Evolutionary conservation across 345 rosid species (phyloP), one percentile per base, ranked within the genome.

Genomic region (Gossypium anomalum): DNA sequence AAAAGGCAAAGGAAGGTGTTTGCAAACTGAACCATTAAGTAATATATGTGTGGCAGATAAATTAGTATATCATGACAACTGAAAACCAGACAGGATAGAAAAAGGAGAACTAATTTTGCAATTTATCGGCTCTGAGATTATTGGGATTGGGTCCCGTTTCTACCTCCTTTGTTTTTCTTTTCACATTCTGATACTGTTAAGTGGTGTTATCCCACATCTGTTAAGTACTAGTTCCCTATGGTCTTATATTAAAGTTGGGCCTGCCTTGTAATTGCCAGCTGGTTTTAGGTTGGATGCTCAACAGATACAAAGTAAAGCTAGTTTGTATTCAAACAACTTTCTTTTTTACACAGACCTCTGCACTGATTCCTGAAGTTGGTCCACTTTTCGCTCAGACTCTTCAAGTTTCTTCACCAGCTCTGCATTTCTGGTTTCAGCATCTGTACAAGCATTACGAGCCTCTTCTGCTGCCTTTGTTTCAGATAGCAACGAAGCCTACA

Each of bases 321-420:
- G 43, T 73, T 15, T 17, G 55, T 68, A 48, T 58, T 2, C 41
- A 75, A 52, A 52, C 17, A 71, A 27, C 49, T 72, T 23, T 62
- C n/a, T 9, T 68, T 7, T 34, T 25, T 80, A 67, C 72, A 90
- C 90, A 73, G 76, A 95, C 99, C 99, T 95, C 82, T 95, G 99
- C 48, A 91, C 84, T 56, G 93, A 93, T 74, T 95, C 98, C 86
- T 91, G 99, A 82, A 95, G 90, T 78, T 93, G 98, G 70, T 90
- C 99, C 78, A 86, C 86, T 85, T 87, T 95, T 78, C 67, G 81
- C 63, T 87, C 90, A 53, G 97, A 78, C 75, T 85, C 91, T 86
- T 87, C 97, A 73, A 95, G 92, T 82, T 95, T 94, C 76, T 80
- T 88, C 43, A 80, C 84, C 79, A 93, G 85, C 83, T 87, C 93